phyloP scores from a whole-genome alignment of 805 yeast genomes.

The Metschnikowia rubicola region DNA sequence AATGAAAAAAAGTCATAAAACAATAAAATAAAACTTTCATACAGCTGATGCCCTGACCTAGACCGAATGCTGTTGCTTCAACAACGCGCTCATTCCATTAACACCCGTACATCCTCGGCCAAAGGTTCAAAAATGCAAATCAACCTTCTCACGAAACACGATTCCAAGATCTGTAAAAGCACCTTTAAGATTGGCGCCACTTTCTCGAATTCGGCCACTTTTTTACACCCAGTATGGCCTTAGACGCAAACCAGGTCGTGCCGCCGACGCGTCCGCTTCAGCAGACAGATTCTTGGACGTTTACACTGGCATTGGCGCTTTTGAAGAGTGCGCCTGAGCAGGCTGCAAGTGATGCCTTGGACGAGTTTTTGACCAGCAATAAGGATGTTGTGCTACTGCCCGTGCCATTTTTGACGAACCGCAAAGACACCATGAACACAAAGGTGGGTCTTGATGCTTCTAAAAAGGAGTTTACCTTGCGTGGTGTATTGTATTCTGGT shows the following conservation, averaged over 20 bases:
- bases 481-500: constrained; percentile 38
- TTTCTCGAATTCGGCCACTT: neutral
- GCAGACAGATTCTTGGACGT: constrained; percentile 31
- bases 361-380: constrained; percentile 37
- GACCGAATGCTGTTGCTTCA: too few relatives aligned
- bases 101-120: constrained; percentile 2
- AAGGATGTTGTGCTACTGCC: constrained; percentile 29
- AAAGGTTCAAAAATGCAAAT: neutral
- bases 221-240: neutral
- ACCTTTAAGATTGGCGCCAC: too few relatives aligned
- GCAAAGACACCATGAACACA: neutral
- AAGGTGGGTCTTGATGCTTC: constrained; percentile 1
- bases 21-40: too few relatives aligned
- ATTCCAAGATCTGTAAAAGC: too few relatives aligned
- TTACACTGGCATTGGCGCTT: constrained; percentile 35
- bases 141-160: neutral
- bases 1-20: too few relatives aligned
- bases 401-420: constrained; percentile 24
- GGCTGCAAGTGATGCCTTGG: constrained; percentile 33
- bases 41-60: too few relatives aligned
- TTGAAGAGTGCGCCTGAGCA: constrained; percentile 30
- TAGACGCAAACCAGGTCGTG: too few relatives aligned
- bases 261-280: constrained; percentile 13
- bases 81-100: neutral
- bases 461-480: constrained; percentile 33